Percentiles rank a stretch among this genome's conserved stretches.
Evolutionary conservation across 2,329 filamentous ascomycete genomes (phyloP).

Genomic region (Cryphonectria radicalis): DNA sequence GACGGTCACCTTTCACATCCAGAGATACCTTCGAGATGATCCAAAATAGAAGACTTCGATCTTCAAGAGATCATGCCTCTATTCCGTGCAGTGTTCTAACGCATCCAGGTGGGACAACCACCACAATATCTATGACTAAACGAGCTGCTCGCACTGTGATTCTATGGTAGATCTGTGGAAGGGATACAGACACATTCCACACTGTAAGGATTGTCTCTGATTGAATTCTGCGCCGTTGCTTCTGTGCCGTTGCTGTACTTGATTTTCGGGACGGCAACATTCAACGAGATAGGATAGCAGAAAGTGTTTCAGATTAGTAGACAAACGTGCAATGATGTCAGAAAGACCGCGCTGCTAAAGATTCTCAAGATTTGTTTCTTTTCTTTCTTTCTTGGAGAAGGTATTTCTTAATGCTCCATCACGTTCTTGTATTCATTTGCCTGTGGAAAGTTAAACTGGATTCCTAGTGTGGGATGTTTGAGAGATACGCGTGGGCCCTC

Average conservation of each 20-base stretch:
- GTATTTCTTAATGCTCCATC: neutral
- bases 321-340: neutral
- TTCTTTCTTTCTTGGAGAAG: neutral
- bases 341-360: neutral
- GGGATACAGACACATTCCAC: neutral
- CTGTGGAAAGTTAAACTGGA: neutral
- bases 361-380: neutral
- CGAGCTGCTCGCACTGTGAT: neutral
- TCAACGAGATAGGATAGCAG: neutral
- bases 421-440: neutral
- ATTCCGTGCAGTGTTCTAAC: neutral
- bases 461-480: neutral
- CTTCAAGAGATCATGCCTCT: conserved; percentile 4
- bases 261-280: neutral
- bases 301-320: neutral
- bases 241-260: neutral
- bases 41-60: conserved; percentile 23
- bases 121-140: neutral
- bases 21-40: conserved; percentile 22
- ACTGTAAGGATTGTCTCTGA: neutral
- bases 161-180: neutral
- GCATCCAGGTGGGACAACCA: neutral
- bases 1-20: conserved; percentile 16
- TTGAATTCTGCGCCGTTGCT: neutral
- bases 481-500: conserved; percentile 6